Base-by-base conservation (phyloP, 106 monocot species). In the Dendrobium huoshanense region DNA sequence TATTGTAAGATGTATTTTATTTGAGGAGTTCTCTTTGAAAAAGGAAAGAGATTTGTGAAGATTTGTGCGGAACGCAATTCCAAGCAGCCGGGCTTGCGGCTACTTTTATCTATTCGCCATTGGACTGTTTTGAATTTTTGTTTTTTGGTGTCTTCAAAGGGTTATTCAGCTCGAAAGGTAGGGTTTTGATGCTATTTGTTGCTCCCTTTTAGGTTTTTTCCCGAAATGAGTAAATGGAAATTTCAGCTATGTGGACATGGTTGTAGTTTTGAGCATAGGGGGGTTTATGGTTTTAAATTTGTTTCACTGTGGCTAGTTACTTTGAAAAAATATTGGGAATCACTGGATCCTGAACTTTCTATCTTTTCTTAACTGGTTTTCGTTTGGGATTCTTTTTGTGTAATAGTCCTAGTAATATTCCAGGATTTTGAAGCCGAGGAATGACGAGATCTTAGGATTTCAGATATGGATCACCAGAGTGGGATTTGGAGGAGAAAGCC, bases 401-500 rank as follows among this genome's bases (percentile, higher is more conserved):
- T 44, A 4, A 7, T 22, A 42, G 43, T 7, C 22, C 22, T n/a
- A 74, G 44, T 9, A 44, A 76, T 45, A 49, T 51, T 49, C 5
- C 13, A 5, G 49, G 17, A 51, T 7, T 48, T 47, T 5, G 49
- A 76, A 25, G 49, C 8, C 1, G 19, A 7, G 25, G 43, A 20
- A 29, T 43, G 43, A 20, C 44, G 74, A 41, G n/a, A 44, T 74
- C 31, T 37, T 74, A 74, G 43, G 74, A 42, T 48, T 77, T 55
- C 56, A 72, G 49, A 42, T 45, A 94, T 94, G 94, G 94, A 94
- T 51, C 89, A 91, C 73, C 83, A 89, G 80, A 94, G 91, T 75
- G 89, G 94, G 91, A 81, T 85, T 49, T 91, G 94, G 94, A 85
- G 86, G 78, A 83, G 89, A 77, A 91, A 86, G 79, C 81, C 91